These are phyloP conservation scores for Pulveroboletus sp. DNA, from an alignment of 768 basidiomycete genomes.

Conservation along the genomic window DNA sequence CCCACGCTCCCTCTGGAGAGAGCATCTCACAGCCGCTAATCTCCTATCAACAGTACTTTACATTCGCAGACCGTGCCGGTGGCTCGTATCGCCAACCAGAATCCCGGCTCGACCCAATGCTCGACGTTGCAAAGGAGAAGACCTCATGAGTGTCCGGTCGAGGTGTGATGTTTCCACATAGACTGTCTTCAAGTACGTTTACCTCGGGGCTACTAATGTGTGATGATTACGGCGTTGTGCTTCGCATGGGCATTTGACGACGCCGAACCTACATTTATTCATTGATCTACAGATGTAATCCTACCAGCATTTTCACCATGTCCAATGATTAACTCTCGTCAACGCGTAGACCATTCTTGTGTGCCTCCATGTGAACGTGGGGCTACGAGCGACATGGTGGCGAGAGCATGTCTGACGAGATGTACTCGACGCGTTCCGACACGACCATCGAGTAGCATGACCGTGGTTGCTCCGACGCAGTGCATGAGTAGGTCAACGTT, in stretches of 20 bases:
- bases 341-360: neutral
- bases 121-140: conserved; percentile 46
- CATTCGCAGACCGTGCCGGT: conserved; percentile 82
- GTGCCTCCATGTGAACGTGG: too few relatives aligned
- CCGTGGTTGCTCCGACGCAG: too few relatives aligned
- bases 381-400: too few relatives aligned
- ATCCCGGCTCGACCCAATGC: conserved; percentile 76
- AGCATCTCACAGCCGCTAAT: conserved; percentile 9
- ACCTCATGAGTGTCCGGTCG: neutral
- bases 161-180: neutral
- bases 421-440: neutral
- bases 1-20: conserved; percentile 29
- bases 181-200: conserved; percentile 15
- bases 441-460: neutral
- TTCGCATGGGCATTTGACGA: neutral
- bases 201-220: conserved; percentile 15
- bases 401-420: neutral
- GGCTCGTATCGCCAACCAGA: conserved; percentile 89
- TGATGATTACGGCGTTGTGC: conserved; percentile 2
- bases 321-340: neutral
- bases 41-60: conserved; percentile 74
- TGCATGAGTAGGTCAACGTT: too few relatives aligned
- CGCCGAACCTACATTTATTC: neutral
- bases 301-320: neutral
- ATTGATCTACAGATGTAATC: neutral